Evolutionary conservation across 164 flowering plant genomes (phyloP).

Genomic region (Cinnamomum micranthum): DNA sequence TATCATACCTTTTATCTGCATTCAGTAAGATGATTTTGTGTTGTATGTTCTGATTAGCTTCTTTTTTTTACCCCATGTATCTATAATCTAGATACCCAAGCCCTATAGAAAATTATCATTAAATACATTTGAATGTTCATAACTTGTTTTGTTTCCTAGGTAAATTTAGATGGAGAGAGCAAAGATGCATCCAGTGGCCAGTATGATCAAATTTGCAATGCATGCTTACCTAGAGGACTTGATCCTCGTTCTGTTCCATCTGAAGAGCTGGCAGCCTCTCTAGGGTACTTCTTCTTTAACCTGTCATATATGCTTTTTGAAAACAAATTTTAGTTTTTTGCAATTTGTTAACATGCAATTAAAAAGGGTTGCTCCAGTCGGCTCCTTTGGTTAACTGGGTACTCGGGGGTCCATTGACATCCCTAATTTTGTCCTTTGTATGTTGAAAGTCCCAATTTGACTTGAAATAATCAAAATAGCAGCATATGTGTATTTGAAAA

Average conservation of each 20-base stretch:
- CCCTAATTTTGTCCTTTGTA: too few relatives aligned
- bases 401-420: too few relatives aligned
- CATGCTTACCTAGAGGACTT: constrained; percentile 85
- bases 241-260: constrained; percentile 95
- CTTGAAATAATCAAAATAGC: too few relatives aligned
- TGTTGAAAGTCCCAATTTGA: too few relatives aligned
- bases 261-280: constrained; percentile 89
- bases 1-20: too few relatives aligned
- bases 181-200: constrained; percentile 63
- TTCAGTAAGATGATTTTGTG: too few relatives aligned
- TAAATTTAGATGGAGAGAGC: constrained; percentile 54
- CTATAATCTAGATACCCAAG: too few relatives aligned
- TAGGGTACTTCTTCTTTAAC: constrained; percentile 50
- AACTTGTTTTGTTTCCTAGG: constrained; percentile 31
- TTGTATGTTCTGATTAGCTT: too few relatives aligned
- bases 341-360: neutral
- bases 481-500: too few relatives aligned
- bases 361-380: too few relatives aligned
- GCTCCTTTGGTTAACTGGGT: too few relatives aligned
- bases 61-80: too few relatives aligned
- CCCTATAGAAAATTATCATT: neutral
- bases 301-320: neutral
- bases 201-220: constrained; percentile 90
- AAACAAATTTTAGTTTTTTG: neutral
- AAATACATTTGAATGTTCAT: neutral